Base-by-base conservation (phyloP, 257 asterid species). In the Lycium barbarum region DNA sequence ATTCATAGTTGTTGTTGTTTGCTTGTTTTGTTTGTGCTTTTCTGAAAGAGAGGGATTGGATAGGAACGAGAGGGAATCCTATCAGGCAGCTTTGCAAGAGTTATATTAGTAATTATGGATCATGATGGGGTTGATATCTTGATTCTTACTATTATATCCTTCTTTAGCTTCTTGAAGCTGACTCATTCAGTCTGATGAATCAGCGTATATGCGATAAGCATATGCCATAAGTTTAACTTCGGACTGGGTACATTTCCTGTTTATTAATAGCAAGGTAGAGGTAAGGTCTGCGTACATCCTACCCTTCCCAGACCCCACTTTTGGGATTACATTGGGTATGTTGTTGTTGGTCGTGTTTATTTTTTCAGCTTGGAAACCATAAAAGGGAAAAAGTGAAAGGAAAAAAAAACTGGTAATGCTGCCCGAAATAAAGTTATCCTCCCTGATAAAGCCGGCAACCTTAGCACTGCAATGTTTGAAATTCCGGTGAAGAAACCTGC, bases 61-160 rank as follows among this genome's bases (percentile, higher is more conserved):
- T 72, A 57, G 36, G 57, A 43, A 45, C 80, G 54, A 72, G 80
- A 5, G 10, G 38, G 80, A 2, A 8, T 43, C 55, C 58, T 43
- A 72, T 72, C 17, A 72, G 47, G 59, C 80, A 73, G 58, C 58
- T 72, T 72, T 38, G 4, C 58, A 45, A 20, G 59, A 47, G 59
- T 73, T 20, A 47, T 47, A 15, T n/a, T 11, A 13, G 45, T 66
- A 35, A 11, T 35, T 5, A 12, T 33, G 59, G 59, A 47, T 73
- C 80, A 45, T 47, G 38, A 20, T 73, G 2, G 9, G 3, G 9
- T 53, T 22, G 38, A 14, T 63, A 7, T 66, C 35, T 33, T 63
- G 70, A 35, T 66, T 66, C 73, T 35, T 66, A 33, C n/a, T 35
- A 35, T 66, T 43, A 6, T 13, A 66, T 66, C 80, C 36, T 73